Percentiles rank a stretch among this genome's conserved stretches.
phyloP scores from a whole-genome alignment of 306 rosid species.

The Quercus gilva region DNA sequence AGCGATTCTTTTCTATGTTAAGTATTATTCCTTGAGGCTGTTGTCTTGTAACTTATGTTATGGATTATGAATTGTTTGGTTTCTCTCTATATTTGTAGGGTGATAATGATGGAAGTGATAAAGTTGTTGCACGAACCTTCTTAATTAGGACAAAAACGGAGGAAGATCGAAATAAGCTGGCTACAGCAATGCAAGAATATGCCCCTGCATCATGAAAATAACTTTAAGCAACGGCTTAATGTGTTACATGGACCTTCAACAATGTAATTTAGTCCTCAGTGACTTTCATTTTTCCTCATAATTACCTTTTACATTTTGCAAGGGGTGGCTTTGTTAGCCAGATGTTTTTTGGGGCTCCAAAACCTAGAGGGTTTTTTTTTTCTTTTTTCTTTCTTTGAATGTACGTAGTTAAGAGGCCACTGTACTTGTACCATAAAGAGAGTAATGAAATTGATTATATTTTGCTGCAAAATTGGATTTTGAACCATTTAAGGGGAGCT shows the following conservation, averaged over 20 bases:
- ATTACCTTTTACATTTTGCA: not conserved
- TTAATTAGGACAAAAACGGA: constrained; percentile 80
- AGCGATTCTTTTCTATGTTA: no score
- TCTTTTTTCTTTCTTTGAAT: not conserved
- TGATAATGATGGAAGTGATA: constrained; percentile 48
- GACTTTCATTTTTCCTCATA: constrained; percentile 26
- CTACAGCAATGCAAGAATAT: constrained; percentile 78
- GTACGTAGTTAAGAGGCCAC: constrained; percentile 23
- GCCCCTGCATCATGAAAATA: constrained; percentile 63
- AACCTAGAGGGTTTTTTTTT: not conserved
- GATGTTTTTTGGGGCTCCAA: constrained; percentile 11
- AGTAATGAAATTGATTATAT: constrained; percentile 8
- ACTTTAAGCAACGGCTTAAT: constrained; percentile 9
- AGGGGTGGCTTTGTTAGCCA: constrained; percentile 9
- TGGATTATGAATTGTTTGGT: not conserved
- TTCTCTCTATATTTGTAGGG: constrained; percentile 44
- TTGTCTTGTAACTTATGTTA: not conserved
- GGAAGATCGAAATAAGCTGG: constrained; percentile 79
- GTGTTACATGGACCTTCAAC: constrained; percentile 22
- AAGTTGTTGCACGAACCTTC: constrained; percentile 77
- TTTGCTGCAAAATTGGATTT: not conserved
- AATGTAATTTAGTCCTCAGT: constrained; percentile 15
- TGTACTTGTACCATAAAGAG: constrained; percentile 28
- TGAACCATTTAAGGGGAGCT: not conserved
- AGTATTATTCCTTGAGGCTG: not conserved